Evolutionary conservation across 192 early-diverging fungal species (phyloP), one percentile per base, ranked within the genome.

Genomic region (Backusella tuberculispora): DNA sequence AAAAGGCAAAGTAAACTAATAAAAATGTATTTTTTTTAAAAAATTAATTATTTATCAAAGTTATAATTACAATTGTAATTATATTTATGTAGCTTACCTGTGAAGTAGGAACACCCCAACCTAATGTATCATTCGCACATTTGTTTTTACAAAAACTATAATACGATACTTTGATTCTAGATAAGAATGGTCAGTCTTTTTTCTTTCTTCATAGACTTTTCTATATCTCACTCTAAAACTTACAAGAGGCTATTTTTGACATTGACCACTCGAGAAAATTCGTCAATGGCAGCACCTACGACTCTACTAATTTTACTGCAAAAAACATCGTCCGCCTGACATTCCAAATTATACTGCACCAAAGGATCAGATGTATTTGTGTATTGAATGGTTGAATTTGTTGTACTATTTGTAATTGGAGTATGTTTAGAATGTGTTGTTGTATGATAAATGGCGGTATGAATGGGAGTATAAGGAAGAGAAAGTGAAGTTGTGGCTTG

Each of bases 1-100:
- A 56, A 74, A 74, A 10, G 80, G 76, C 29, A 78, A 63, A 24
- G 73, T 81, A 63, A 74, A 81, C 80, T 81, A 71, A 2, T 12
- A 42, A 38, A 9, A 19, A 17, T 17, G 48, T 21, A 6, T 66
- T 29, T 40, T 38, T 34, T 40, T n/a, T 15, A 19, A 37, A 7
- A 64, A 15, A 46, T 46, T 46, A 13, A 46, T 6, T 46, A 13
- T 46, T 6, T 46, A 46, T 46, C 6, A 46, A 46, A 9, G 6
- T 9, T 46, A 46, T 46, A 46, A 46, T 46, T n/a, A n/a, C n/a
- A n/a, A n/a, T n/a, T n/a, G n/a, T n/a, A n/a, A n/a, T n/a, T 46
- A 46, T 46, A 46, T 46, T 6, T 46, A 46, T 46, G 13, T 46
- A 46, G 6, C 45, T 46, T 69, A 69, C 68, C 24, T 47, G 44